phyloP scores from a whole-genome alignment of 371 early-diverging fungal species.

The Syncephalastrum sp. region DNA sequence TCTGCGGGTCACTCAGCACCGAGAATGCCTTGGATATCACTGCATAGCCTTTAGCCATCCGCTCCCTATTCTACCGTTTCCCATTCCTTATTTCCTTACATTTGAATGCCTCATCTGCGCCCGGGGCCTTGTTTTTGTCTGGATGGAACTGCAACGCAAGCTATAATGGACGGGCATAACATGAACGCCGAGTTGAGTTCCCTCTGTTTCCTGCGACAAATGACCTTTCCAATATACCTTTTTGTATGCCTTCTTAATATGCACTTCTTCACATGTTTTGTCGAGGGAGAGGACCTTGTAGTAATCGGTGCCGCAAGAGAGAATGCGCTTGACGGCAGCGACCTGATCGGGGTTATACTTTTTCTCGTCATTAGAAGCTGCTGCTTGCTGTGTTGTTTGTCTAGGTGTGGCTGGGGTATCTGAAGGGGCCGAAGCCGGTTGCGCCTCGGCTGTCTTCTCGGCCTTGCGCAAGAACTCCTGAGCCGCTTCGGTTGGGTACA shows the following conservation, averaged over 20 bases:
- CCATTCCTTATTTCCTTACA: slow-evolving; percentile 38
- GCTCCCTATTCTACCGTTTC: neutral
- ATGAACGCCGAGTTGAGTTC: too few species aligned
- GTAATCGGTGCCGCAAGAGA: slow-evolving; percentile 74
- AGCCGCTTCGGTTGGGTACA: slow-evolving; percentile 76
- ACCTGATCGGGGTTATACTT: slow-evolving; percentile 81
- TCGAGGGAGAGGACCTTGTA: slow-evolving; percentile 88
- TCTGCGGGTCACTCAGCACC: slow-evolving; percentile 83
- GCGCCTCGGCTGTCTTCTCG: slow-evolving; percentile 31
- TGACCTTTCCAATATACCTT: slow-evolving; percentile 58
- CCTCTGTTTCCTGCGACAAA: neutral
- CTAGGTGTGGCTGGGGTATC: slow-evolving; percentile 9
- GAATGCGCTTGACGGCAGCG: slow-evolving; percentile 75
- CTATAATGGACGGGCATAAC: slow-evolving; percentile 29
- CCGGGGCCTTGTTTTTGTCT: slow-evolving; percentile 95
- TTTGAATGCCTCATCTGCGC: slow-evolving; percentile 97
- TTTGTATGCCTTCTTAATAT: slow-evolving; percentile 96
- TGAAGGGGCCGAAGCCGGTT: slow-evolving; percentile 15
- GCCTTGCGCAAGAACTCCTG: slow-evolving; percentile 53
- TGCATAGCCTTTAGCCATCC: slow-evolving; percentile 15
- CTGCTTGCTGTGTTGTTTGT: slow-evolving; percentile 10
- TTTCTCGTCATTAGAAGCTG: slow-evolving; percentile 27
- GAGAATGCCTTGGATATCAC: slow-evolving; percentile 91
- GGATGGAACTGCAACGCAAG: slow-evolving; percentile 97
- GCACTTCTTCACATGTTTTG: slow-evolving; percentile 76